phyloP scores from a whole-genome alignment of 768 basidiomycete genomes.

The Trametes elegans region DNA sequence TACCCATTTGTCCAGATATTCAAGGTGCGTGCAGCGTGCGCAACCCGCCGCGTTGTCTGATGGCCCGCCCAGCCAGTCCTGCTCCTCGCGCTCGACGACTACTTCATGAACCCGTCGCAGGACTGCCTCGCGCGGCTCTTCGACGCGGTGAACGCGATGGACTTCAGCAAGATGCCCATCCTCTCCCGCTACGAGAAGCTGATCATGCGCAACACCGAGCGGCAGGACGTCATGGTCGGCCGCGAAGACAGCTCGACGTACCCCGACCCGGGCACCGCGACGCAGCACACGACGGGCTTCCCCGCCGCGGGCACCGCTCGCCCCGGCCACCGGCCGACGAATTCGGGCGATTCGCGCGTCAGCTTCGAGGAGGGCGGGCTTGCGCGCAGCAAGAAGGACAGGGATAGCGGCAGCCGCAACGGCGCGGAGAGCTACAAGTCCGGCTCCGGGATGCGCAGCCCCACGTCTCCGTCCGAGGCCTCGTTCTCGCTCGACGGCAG shows the following conservation, averaged over 20 bases:
- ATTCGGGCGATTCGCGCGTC: slow-evolving; percentile 50
- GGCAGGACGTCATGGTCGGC: slow-evolving; percentile 90
- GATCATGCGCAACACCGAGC: slow-evolving; percentile 85
- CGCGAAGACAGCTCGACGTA: slow-evolving; percentile 41
- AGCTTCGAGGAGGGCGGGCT: slow-evolving; percentile 72
- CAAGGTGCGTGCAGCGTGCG: slow-evolving; percentile 53
- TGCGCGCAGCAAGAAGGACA: slow-evolving; percentile 31
- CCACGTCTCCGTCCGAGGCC: slow-evolving; percentile 63
- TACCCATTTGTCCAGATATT: slow-evolving; percentile 96
- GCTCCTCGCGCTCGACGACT: slow-evolving; percentile 92
- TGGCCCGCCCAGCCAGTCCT: slow-evolving; percentile 71
- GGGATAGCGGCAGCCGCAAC: slow-evolving; percentile 11
- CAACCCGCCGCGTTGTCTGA: not conserved
- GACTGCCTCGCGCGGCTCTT: slow-evolving; percentile 88
- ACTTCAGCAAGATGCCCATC: slow-evolving; percentile 73
- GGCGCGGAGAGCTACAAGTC: slow-evolving; percentile 36
- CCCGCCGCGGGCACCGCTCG: not conserved
- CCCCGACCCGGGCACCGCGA: slow-evolving; percentile 22
- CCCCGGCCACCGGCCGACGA: slow-evolving; percentile 13
- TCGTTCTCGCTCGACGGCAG: slow-evolving; percentile 79
- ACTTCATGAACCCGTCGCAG: slow-evolving; percentile 85
- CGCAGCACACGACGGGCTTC: slow-evolving; percentile 6
- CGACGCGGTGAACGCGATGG: slow-evolving; percentile 91
- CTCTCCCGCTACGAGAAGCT: slow-evolving; percentile 83
- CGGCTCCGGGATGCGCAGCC: slow-evolving; percentile 31